Conservation (phyloP, 176 grass and related monocot genomes). For the Bromus sterilis region DNA sequence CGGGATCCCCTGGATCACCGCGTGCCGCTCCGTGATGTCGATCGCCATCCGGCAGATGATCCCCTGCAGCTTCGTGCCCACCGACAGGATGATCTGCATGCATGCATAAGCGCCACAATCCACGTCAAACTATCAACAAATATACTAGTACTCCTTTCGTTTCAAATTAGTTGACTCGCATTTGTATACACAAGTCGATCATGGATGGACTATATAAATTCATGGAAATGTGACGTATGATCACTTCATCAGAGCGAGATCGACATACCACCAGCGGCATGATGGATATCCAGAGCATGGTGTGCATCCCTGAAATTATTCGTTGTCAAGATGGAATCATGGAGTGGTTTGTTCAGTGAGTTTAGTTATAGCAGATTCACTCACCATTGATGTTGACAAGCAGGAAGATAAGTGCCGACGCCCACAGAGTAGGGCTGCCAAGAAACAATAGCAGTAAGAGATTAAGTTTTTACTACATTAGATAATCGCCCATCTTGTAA, state of each 20-base stretch:
- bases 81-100: constrained; percentile 65
- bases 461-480: not conserved
- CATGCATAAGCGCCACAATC: not conserved
- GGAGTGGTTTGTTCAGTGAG: not conserved
- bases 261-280: constrained; percentile 65
- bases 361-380: constrained; percentile 1
- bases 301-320: constrained; percentile 54
- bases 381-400: constrained; percentile 73
- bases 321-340: not conserved
- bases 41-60: constrained; percentile 94
- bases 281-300: constrained; percentile 78
- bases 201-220: not conserved
- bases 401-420: constrained; percentile 71
- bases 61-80: constrained; percentile 91
- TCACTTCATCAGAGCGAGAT: not conserved
- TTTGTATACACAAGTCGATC: too few relatives aligned
- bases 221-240: too few relatives aligned
- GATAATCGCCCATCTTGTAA: too few relatives aligned
- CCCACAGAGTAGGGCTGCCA: constrained; percentile 63
- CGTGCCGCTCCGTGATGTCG: constrained; percentile 92
- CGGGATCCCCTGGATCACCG: constrained; percentile 94
- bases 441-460: not conserved
- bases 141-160: too few relatives aligned
- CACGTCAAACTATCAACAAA: not conserved
- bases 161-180: too few relatives aligned